Conservation (phyloP, 148 eudicot species). For the Fagopyrum homotropicum region DNA sequence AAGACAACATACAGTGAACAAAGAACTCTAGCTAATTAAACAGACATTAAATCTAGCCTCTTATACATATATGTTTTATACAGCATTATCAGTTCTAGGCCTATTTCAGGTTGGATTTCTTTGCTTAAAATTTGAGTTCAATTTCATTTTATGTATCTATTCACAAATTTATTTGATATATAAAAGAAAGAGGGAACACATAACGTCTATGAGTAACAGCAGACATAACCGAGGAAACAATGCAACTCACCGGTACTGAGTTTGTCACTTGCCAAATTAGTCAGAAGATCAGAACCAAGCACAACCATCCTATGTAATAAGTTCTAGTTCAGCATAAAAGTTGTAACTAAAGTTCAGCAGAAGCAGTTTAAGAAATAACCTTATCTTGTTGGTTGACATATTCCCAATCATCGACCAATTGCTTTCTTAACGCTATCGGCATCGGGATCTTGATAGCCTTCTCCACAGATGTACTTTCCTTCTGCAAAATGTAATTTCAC, state of each 20-base stretch:
- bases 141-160: neutral
- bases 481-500: slow-evolving; percentile 31
- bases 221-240: no score
- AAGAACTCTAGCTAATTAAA: neutral
- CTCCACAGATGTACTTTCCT: slow-evolving; percentile 54
- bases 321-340: no score
- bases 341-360: neutral
- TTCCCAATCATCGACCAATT: slow-evolving; percentile 89
- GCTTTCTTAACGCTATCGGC: slow-evolving; percentile 73
- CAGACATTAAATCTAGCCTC: neutral
- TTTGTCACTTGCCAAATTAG: no score
- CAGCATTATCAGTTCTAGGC: neutral
- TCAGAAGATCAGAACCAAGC: no score
- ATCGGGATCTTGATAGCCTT: slow-evolving; percentile 81
- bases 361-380: slow-evolving; percentile 27
- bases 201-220: no score
- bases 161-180: neutral
- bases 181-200: no score
- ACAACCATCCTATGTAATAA: neutral
- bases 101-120: neutral
- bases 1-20: neutral
- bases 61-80: neutral
- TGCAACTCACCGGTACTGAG: no score
- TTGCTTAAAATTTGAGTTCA: neutral
- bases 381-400: slow-evolving; percentile 69